phyloP scores from a whole-genome alignment of 2,329 filamentous ascomycete species.

The Pyrenophora graminea region DNA sequence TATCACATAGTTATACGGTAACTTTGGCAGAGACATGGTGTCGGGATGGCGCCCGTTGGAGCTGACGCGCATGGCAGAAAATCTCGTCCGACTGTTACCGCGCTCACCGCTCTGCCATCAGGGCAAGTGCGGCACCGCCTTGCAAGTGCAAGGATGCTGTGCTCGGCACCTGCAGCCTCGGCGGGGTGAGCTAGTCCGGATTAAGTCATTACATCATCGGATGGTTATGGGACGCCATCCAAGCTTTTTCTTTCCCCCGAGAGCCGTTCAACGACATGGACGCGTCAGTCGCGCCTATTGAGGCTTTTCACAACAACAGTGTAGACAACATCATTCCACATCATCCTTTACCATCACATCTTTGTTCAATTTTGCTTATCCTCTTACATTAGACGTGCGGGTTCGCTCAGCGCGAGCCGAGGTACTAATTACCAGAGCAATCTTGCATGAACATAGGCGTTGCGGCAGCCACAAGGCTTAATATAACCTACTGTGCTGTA shows the following conservation, averaged over 20 bases:
- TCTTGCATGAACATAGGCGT: conserved; percentile 2
- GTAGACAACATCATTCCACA: not conserved
- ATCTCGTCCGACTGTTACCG: conserved; percentile 14
- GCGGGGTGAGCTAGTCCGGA: conserved; percentile 20
- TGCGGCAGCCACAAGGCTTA: not conserved
- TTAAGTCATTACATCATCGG: conserved; percentile 17
- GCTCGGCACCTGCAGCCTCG: conserved; percentile 10
- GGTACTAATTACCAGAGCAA: not conserved
- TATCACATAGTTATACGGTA: not conserved
- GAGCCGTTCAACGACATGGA: not conserved
- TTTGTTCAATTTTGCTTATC: not conserved
- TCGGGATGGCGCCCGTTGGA: conserved; percentile 18
- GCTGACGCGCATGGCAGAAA: conserved; percentile 11
- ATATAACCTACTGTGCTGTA: not conserved
- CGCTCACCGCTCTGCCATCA: conserved; percentile 19
- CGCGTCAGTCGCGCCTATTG: not conserved
- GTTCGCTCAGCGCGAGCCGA: not conserved
- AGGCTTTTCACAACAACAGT: not conserved
- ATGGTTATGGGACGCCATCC: conserved; percentile 9
- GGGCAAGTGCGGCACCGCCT: conserved; percentile 16
- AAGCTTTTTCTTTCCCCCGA: conserved; percentile 2
- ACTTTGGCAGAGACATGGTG: not conserved
- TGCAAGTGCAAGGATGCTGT: conserved; percentile 19
- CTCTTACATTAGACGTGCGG: not conserved
- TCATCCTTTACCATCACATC: not conserved